Conservation (phyloP, 1,284 basidiomycete species). For the Sphaerobolus stellatus region DNA sequence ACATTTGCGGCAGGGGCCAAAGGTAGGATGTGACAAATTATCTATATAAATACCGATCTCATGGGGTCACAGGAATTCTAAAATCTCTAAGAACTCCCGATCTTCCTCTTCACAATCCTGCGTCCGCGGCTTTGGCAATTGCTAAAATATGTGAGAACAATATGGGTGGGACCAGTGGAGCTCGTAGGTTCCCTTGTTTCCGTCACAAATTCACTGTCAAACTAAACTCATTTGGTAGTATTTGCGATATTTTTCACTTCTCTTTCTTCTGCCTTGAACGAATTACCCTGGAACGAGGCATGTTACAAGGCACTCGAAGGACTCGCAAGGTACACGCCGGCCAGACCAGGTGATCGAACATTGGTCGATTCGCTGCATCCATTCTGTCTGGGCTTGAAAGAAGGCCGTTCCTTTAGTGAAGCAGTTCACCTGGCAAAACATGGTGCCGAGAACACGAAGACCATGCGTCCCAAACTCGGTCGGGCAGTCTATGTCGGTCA, state of each 20-base stretch:
- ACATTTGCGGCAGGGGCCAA: conserved; percentile 32
- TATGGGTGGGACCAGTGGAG: conserved; percentile 39
- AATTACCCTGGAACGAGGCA: conserved; percentile 25
- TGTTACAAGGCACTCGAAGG: conserved; percentile 32
- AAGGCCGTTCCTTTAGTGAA: conserved; percentile 28
- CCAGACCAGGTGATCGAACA: conserved; percentile 53
- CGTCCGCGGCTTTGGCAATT: conserved; percentile 1
- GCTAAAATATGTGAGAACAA: conserved; percentile 27
- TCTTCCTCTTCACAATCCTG: conserved; percentile 8
- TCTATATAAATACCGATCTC: too few relatives aligned
- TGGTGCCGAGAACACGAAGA: conserved; percentile 49
- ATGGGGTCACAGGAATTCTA: too few relatives aligned
- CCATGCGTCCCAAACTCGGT: conserved; percentile 48
- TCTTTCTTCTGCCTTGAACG: conserved; percentile 29
- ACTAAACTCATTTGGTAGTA: conserved; percentile 31
- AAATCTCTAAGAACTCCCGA: too few relatives aligned
- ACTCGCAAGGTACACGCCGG: conserved; percentile 48
- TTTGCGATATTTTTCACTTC: conserved; percentile 54
- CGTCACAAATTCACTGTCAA: not conserved
- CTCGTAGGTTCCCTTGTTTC: conserved; percentile 15
- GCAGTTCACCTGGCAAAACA: conserved; percentile 38
- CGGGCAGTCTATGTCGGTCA: conserved; percentile 48
- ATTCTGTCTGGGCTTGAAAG: conserved; percentile 40
- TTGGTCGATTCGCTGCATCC: conserved; percentile 53
- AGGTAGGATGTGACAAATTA: too few relatives aligned